Base-by-base conservation (phyloP, 2,329 filamentous ascomycete species). In the Fusarium cicatricum region DNA sequence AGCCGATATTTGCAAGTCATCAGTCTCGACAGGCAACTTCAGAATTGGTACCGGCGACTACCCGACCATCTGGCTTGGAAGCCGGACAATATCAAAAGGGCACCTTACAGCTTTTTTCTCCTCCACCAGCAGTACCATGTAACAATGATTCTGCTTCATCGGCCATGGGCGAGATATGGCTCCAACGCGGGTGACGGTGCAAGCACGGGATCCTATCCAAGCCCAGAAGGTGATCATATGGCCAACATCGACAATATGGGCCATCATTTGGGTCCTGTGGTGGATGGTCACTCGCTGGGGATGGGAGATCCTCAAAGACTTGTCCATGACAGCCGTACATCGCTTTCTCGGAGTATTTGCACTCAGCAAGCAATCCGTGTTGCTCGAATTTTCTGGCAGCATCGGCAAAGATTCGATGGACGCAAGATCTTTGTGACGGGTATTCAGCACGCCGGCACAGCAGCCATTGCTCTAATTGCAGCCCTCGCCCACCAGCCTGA, bases 121-220 rank as follows among this genome's bases (percentile, higher is more conserved):
- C 70, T 84, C 9, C 82, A 84, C 56, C 82, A 84, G 65, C 82
- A 84, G 62, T 85, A 84, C 51, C 82, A 84, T 46, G 77, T 78
- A 11, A 78, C 76, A 42, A 75, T 83, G 69, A 82, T 84, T 43
- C 69, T 84, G 11, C 73, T 84, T 6, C 82, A 84, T 60, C 73
- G 81, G 1, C 80, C 82, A 0, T 84, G 82, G 74, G 80, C 81
- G 16, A 76, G 77, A 51, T 84, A 84, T 53, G 78, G 77, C 11
- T 74, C 78, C 23, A 72, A 76, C 19, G 55, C 70, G 3, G 58
- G 70, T 19, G 56, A 76, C 62, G 56, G 71, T 60, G 40, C 65
- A 6, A 71, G 66, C 57, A 66, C 67, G 2, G 68, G 67, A 36
- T 73, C 74, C 16, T 67, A 75, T 17, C 64, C 73, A 2, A 75